phyloP scores from a whole-genome alignment of 164 flowering plant genomes.

The Vitis amurensis region DNA sequence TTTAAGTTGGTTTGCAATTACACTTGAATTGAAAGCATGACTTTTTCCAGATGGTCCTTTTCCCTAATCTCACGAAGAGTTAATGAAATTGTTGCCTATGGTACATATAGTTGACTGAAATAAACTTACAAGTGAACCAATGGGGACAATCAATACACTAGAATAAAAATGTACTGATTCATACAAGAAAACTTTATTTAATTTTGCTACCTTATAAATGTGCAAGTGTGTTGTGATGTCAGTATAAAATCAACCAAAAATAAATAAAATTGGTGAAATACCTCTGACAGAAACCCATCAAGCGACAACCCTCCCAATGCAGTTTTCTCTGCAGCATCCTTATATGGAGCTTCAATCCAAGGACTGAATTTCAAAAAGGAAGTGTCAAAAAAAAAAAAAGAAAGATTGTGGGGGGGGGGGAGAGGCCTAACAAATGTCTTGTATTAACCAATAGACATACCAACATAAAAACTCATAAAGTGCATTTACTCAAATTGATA shows the following conservation, averaged over 20 bases:
- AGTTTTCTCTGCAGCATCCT: conserved; percentile 77
- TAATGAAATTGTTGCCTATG: not conserved
- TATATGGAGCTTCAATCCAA: conserved; percentile 74
- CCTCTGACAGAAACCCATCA: conserved; percentile 89
- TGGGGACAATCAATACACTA: not conserved
- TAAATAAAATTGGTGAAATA: conserved; percentile 13
- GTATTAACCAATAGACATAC: not conserved
- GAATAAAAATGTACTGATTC: not conserved
- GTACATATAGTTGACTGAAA: not conserved
- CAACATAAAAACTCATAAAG: not conserved
- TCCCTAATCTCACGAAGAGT: not conserved
- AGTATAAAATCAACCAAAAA: not conserved
- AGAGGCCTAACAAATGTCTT: not conserved
- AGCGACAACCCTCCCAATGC: conserved; percentile 76
- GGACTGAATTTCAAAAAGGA: conserved; percentile 53
- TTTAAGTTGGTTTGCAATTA: not conserved
- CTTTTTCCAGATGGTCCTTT: not conserved
- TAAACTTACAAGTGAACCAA: too few species aligned
- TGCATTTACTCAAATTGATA: not conserved
- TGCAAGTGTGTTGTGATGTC: too few species aligned
- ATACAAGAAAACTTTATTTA: not conserved
- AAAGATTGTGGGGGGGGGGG: not conserved
- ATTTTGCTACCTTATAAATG: not conserved
- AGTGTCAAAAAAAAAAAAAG: not conserved
- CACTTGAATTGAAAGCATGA: not conserved